Base-by-base conservation (phyloP, 1,284 basidiomycete genomes). In the Clitocybe nebularis region DNA sequence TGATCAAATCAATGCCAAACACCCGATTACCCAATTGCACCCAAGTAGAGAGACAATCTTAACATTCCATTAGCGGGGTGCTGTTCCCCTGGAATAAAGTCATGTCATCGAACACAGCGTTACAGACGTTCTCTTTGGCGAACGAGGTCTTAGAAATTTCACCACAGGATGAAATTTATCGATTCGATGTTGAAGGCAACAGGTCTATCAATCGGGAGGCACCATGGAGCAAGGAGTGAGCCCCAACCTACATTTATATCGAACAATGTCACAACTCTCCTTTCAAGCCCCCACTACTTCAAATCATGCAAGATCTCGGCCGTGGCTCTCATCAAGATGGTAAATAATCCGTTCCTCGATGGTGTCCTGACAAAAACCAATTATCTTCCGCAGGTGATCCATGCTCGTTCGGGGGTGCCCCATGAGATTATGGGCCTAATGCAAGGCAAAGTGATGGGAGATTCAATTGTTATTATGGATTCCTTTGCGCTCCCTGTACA, bases 361-460 rank as follows among this genome's bases (percentile, higher is more conserved):
- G 26, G 38, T 44, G 21, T 46, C 45, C 22, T 33, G 26, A 29
- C 13, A 35, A 13, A 24, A 39, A 19, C 36, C 14, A 29, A 50
- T 39, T 33, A 32, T 39, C 17, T 11, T 32, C 10, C 37, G 20
- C 51, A 95, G 92, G 93, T 95, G 44, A 98, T 96, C 58, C 95
- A 99, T 64, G 95, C 96, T 26, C 83, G 95, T 35, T 97, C 94
- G 4, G 96, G 95, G 38, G 95, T 96, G 2, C 87, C 89, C 42
- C 92, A 97, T 69, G 95, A 99, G 69, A 96, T 99, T 59, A 99
- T 99, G 96, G 96, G 96, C 6, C 75, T 98, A 33, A 97, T 99
- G 94, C 93, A 97, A 65, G 95, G 95, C 37, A 96, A 96, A 67
- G 85, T 97, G 17, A 75, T 93, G 32, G 90, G 86, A 5, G 79